Conservation (phyloP, 2,329 filamentous ascomycete genomes). For the Trichoderma cornu-damae region DNA sequence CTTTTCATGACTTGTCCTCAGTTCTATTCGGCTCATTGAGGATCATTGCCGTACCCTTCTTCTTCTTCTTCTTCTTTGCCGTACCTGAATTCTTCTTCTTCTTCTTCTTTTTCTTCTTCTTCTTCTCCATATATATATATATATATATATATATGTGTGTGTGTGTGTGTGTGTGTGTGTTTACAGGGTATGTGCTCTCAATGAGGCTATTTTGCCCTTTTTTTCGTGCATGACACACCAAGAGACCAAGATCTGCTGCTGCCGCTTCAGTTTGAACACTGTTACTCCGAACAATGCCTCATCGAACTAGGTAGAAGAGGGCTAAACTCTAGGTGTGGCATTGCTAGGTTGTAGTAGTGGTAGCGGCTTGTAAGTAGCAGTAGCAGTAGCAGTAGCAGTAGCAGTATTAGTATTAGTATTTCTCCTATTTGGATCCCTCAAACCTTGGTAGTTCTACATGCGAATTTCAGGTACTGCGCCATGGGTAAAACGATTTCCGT, state of each 20-base stretch:
- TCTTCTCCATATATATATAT: too few relatives aligned
- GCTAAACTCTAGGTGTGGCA: background rate
- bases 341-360: too few relatives aligned
- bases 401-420: too few relatives aligned
- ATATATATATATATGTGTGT: background rate
- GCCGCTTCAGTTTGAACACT: background rate
- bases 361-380: too few relatives aligned
- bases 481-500: constrained; percentile 27
- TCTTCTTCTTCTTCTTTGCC: too few relatives aligned
- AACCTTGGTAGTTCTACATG: background rate
- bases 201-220: background rate
- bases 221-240: background rate
- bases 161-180: background rate
- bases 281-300: background rate
- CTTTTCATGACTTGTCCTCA: background rate
- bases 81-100: too few relatives aligned
- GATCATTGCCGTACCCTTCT: constrained; percentile 1
- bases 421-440: background rate
- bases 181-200: background rate
- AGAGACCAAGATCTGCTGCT: background rate
- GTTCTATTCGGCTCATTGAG: background rate
- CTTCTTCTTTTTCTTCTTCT: too few relatives aligned
- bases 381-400: too few relatives aligned
- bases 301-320: background rate
- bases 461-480: constrained; percentile 18